phyloP scores from a whole-genome alignment of 202 grass and related monocot species.

The Bolboschoenoplectus hybrid region DNA sequence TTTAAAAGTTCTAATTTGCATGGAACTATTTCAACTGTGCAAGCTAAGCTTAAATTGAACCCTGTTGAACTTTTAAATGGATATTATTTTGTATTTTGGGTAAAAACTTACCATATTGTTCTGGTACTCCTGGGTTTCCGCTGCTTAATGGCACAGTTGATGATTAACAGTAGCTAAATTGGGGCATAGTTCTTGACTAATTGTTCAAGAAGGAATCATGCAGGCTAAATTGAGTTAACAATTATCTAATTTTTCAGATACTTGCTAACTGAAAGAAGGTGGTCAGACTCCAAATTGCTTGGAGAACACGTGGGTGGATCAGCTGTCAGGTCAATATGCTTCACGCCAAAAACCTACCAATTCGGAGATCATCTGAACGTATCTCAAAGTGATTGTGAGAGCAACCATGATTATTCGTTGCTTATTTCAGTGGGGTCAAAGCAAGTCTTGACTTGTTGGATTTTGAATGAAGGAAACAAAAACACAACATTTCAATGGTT shows the following conservation, averaged over 20 bases:
- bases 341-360: constrained; percentile 60
- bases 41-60: neutral
- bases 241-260: constrained; percentile 50
- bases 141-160: neutral
- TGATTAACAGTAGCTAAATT: neutral
- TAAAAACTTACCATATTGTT: neutral
- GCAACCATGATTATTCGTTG: constrained; percentile 49
- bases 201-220: neutral
- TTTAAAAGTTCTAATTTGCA: constrained; percentile 30
- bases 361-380: constrained; percentile 42
- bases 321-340: constrained; percentile 83
- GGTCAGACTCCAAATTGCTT: constrained; percentile 79
- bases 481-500: constrained; percentile 82
- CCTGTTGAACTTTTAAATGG: neutral
- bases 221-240: neutral
- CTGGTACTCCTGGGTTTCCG: neutral
- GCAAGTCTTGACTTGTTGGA: constrained; percentile 90
- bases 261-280: constrained; percentile 50
- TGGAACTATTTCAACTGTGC: neutral
- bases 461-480: constrained; percentile 55
- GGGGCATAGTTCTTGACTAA: neutral
- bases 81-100: neutral
- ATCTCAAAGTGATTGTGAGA: constrained; percentile 31
- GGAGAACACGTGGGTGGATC: constrained; percentile 97
- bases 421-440: constrained; percentile 97